Percentiles rank a stretch among this genome's conserved stretches.
These are phyloP conservation scores for Jacaranda mimosifolia DNA, from an alignment of 257 asterid species.

Conservation along the genomic window DNA sequence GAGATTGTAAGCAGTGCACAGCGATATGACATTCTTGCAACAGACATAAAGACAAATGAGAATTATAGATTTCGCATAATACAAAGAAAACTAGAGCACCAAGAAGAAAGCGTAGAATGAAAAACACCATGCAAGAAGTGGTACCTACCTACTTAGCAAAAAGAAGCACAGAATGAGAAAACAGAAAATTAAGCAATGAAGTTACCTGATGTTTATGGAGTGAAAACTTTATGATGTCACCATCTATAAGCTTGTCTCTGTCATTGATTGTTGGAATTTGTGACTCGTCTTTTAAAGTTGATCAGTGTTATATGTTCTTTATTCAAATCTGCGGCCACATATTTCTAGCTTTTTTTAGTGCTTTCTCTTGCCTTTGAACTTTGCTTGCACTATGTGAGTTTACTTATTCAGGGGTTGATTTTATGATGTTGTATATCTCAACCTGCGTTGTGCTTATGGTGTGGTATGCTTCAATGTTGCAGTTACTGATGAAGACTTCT, in stretches of 20 bases:
- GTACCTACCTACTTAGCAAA: neutral
- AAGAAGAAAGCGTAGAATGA: neutral
- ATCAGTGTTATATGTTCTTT: neutral
- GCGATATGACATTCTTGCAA: neutral
- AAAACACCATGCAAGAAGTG: neutral
- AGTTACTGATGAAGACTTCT: conserved; percentile 70
- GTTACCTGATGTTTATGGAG: neutral
- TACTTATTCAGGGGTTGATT: neutral
- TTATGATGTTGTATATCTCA: neutral
- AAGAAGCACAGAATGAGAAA: neutral
- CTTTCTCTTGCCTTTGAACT: conserved; percentile 7
- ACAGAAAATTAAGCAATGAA: neutral
- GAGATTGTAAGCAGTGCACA: neutral
- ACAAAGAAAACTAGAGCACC: neutral
- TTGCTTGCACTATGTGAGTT: neutral
- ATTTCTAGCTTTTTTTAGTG: neutral
- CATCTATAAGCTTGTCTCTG: conserved; percentile 1
- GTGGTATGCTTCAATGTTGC: conserved; percentile 29
- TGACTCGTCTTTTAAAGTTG: neutral
- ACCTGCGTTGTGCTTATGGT: conserved; percentile 7
- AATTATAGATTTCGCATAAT: neutral
- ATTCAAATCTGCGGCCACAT: conserved; percentile 10
- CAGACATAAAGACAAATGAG: neutral
- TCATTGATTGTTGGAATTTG: neutral
- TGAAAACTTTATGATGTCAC: neutral